phyloP scores from a whole-genome alignment of 306 rosid genomes.

The Malus asiatica region DNA sequence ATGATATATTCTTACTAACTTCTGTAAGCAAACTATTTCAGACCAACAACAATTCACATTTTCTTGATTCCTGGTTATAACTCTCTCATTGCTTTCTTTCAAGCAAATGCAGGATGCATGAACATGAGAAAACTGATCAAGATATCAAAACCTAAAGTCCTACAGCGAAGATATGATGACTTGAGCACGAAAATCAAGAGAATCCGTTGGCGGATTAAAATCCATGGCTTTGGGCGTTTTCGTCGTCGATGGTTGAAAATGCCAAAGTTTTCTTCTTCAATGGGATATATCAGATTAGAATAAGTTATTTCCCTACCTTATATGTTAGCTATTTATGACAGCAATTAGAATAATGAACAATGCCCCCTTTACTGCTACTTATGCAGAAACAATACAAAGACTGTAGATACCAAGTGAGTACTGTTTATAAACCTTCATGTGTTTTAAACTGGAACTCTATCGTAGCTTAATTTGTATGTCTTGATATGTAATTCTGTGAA shows the following conservation, averaged over 20 bases:
- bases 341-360: neutral
- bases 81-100: slow-evolving; percentile 14
- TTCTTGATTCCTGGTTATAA: neutral
- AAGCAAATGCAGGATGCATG: slow-evolving; percentile 38
- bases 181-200: slow-evolving; percentile 56
- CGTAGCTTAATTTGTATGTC: neutral
- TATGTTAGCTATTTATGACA: neutral
- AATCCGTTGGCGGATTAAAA: slow-evolving; percentile 45
- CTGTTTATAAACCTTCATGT: neutral
- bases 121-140: slow-evolving; percentile 34
- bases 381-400: neutral
- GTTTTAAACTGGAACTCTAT: neutral
- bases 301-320: slow-evolving; percentile 10
- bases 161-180: slow-evolving; percentile 47
- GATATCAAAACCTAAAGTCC: slow-evolving; percentile 32
- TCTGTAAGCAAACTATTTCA: neutral
- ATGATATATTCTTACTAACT: neutral
- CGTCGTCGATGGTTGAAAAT: slow-evolving; percentile 64
- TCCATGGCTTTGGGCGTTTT: slow-evolving; percentile 63
- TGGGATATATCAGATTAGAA: slow-evolving; percentile 43
- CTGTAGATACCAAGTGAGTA: neutral
- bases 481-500: neutral
- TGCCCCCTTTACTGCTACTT: neutral
- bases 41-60: neutral
- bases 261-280: slow-evolving; percentile 58